Evolutionary conservation across 2,329 filamentous ascomycete genomes (phyloP).

Genomic region (Magnaporthales sp.): DNA sequence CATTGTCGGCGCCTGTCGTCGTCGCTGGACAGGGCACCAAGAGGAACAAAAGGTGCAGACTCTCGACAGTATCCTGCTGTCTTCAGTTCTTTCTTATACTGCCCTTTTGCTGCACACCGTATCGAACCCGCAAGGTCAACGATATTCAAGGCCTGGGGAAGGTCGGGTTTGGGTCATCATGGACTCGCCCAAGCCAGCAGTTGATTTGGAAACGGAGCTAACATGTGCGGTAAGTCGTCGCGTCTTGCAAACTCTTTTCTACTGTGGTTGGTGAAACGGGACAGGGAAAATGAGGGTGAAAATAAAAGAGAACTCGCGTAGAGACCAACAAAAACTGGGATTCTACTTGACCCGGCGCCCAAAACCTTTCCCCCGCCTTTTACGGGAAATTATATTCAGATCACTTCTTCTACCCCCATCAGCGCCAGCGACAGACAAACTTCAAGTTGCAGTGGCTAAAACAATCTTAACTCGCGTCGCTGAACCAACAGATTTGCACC

Average conservation of each 20-base stretch:
- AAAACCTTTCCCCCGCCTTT: not conserved
- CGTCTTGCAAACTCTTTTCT: not conserved
- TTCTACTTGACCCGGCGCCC: not conserved
- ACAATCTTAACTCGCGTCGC: not conserved
- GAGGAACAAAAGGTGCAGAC: not conserved
- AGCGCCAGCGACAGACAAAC: not conserved
- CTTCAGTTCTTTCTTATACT: not conserved
- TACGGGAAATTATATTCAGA: conserved; percentile 5
- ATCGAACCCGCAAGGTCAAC: not conserved
- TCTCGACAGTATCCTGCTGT: not conserved
- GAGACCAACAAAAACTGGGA: not conserved
- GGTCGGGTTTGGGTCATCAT: conserved; percentile 20
- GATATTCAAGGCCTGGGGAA: not conserved
- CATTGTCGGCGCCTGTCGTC: not conserved
- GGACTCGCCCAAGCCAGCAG: conserved; percentile 39
- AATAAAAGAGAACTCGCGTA: too few relatives aligned
- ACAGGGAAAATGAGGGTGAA: not conserved
- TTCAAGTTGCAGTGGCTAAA: not conserved
- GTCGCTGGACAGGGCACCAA: not conserved
- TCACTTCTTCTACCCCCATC: conserved; percentile 6
- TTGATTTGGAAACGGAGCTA: conserved; percentile 86
- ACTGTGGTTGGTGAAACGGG: not conserved
- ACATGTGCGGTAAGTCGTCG: conserved; percentile 73
- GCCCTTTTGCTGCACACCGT: not conserved
- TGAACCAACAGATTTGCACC: conserved; percentile 73